phyloP scores from a whole-genome alignment of 129 eudicot genomes.

The Flaveria linearis region DNA sequence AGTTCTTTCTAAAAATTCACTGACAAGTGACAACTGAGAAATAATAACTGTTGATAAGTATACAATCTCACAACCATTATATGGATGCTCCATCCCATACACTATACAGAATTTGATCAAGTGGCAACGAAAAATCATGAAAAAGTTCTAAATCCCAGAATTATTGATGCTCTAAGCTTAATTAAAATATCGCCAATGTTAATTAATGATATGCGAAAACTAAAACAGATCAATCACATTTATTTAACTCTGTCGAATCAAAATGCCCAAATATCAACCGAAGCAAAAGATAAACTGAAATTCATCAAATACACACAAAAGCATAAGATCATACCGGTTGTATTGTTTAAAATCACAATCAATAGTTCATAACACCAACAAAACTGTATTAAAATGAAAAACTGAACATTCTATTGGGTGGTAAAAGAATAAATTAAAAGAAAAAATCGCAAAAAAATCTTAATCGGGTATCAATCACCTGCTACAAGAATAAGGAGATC shows the following conservation, averaged over 20 bases:
- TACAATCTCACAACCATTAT: slow-evolving; percentile 10
- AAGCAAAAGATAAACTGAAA: not conserved
- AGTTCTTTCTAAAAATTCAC: not conserved
- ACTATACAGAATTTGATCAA: slow-evolving; percentile 1
- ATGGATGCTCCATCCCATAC: slow-evolving; percentile 4
- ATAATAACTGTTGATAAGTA: slow-evolving; percentile 6
- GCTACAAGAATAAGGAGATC: slow-evolving; percentile 78
- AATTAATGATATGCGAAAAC: not conserved
- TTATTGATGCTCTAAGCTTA: slow-evolving; percentile 7
- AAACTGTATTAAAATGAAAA: not conserved
- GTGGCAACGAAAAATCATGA: not conserved
- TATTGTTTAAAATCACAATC: slow-evolving; percentile 10
- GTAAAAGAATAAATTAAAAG: not conserved
- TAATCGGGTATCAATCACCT: slow-evolving; percentile 88
- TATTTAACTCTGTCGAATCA: not conserved
- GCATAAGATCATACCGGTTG: not conserved
- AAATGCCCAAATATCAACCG: slow-evolving; percentile 7
- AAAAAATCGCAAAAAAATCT: not conserved
- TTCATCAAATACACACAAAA: slow-evolving; percentile 4
- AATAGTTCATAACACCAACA: slow-evolving; percentile 6
- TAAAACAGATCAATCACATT: not conserved
- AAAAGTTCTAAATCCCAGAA: slow-evolving; percentile 1
- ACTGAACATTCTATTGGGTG: slow-evolving; percentile 8
- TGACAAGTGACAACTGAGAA: not conserved
- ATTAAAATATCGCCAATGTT: not conserved